Conservation (phyloP, 2,329 filamentous ascomycete species). For the Tolypocladium album region DNA sequence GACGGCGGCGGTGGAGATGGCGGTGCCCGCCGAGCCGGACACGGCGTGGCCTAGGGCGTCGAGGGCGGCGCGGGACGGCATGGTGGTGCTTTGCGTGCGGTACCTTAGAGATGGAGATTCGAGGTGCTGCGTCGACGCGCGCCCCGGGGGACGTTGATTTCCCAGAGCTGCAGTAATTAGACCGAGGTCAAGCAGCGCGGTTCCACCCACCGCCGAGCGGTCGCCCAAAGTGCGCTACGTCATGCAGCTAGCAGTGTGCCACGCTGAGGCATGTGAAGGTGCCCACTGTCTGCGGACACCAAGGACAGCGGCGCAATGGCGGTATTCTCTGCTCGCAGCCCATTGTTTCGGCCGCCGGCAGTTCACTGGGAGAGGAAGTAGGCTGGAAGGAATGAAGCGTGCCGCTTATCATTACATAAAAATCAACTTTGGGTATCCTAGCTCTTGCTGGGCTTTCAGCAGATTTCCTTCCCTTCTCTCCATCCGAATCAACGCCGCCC, state of each 20-base stretch:
- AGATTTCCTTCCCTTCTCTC: background rate
- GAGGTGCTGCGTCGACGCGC: background rate
- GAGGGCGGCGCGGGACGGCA: constrained; percentile 32
- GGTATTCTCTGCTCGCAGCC: background rate
- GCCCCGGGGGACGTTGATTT: background rate
- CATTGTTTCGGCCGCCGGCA: background rate
- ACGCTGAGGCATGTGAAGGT: background rate
- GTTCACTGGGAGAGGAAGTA: background rate
- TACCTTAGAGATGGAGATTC: background rate
- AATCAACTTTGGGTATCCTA: background rate
- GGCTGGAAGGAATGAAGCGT: background rate
- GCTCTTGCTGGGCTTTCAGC: background rate
- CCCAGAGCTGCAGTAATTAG: background rate
- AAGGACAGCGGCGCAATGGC: background rate
- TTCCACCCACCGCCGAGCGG: background rate
- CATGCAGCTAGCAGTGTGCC: background rate
- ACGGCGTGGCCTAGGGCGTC: constrained; percentile 73
- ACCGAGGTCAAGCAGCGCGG: background rate
- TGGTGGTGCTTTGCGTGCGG: constrained; percentile 1
- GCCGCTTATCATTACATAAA: background rate
- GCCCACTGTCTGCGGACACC: background rate
- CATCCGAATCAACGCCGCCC: background rate
- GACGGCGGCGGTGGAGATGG: constrained; percentile 65
- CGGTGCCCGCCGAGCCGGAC: constrained; percentile 68
- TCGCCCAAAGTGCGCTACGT: background rate